phyloP scores from a whole-genome alignment of 352 stramenopile species.

The Globisporangium recalcitrans region DNA sequence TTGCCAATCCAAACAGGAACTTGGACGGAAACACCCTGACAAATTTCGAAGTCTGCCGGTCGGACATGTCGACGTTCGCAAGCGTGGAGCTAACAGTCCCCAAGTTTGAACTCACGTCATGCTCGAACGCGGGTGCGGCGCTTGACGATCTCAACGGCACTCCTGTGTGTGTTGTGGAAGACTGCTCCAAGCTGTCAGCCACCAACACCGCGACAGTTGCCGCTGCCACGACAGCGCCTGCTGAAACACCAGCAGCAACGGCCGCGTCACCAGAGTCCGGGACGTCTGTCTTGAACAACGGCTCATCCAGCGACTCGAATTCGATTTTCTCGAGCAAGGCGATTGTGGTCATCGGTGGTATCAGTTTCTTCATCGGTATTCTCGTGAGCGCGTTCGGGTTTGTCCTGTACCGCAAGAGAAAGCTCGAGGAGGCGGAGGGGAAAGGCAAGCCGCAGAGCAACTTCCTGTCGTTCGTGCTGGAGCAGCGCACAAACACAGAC shows the following conservation, averaged over 20 bases:
- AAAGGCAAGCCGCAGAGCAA: constrained; percentile 26
- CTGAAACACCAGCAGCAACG: neutral
- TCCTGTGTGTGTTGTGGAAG: constrained; percentile 9
- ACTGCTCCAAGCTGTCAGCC: constrained; percentile 1
- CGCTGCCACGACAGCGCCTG: neutral
- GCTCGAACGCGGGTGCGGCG: neutral
- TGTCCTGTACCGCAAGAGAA: constrained; percentile 29
- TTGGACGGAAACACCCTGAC: constrained; percentile 38
- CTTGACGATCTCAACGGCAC: constrained; percentile 7
- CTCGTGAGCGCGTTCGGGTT: constrained; percentile 36
- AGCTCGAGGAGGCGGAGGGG: constrained; percentile 13
- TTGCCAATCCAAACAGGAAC: constrained; percentile 14
- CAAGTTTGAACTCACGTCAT: constrained; percentile 19
- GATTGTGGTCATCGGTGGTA: constrained; percentile 46
- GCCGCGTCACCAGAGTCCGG: neutral
- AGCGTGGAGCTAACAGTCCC: constrained; percentile 17
- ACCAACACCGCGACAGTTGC: neutral
- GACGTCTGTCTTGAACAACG: constrained; percentile 5
- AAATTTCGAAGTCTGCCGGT: constrained; percentile 43
- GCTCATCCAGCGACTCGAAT: neutral
- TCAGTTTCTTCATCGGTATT: constrained; percentile 39
- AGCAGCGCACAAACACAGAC: constrained; percentile 23
- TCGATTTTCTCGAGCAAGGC: constrained; percentile 38
- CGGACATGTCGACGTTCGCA: constrained; percentile 38
- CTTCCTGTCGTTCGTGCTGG: constrained; percentile 23